These are phyloP conservation scores for Eruca vesicaria DNA, from an alignment of 441 rosid species.

Conservation along the genomic window DNA sequence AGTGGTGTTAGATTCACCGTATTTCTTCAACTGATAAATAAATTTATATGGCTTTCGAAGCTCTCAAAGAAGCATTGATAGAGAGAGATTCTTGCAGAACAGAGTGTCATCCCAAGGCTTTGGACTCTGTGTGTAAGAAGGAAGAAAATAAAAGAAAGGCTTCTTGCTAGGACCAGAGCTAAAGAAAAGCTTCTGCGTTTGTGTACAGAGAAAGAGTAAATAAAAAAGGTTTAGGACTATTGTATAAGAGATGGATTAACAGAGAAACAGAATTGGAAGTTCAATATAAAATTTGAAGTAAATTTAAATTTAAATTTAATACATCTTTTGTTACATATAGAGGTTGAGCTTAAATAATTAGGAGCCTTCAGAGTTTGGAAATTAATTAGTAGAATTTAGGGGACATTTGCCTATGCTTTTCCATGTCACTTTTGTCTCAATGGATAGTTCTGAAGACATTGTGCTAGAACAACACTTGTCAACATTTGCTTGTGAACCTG, in stretches of 20 bases:
- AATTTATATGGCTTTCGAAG: conserved; percentile 8
- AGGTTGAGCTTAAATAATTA: too few relatives aligned
- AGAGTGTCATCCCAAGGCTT: conserved; percentile 15
- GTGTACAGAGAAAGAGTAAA: conserved; percentile 2
- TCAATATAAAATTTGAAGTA: too few relatives aligned
- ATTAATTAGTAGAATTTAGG: conserved; percentile 76
- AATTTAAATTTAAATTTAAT: too few relatives aligned
- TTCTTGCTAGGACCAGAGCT: conserved; percentile 2
- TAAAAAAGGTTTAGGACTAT: too few relatives aligned
- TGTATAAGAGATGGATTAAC: too few relatives aligned
- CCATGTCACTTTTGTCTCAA: conserved; percentile 97
- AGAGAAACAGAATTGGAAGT: too few relatives aligned
- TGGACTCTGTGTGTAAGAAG: conserved; percentile 19
- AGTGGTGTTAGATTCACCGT: conserved; percentile 79
- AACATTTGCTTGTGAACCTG: conserved; percentile 93
- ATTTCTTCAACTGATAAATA: conserved; percentile 81
- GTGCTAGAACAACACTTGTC: conserved; percentile 99
- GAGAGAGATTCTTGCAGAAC: conserved; percentile 11
- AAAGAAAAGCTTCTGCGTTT: conserved; percentile 8
- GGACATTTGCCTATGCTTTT: conserved; percentile 97
- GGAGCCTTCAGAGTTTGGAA: too few relatives aligned
- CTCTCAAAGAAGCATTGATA: conserved; percentile 12
- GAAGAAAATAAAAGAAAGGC: not conserved
- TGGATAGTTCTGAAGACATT: conserved; percentile 99
- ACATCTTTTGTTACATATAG: too few relatives aligned